phyloP scores from a whole-genome alignment of 805 yeast species.

The Candida mattraensis region DNA sequence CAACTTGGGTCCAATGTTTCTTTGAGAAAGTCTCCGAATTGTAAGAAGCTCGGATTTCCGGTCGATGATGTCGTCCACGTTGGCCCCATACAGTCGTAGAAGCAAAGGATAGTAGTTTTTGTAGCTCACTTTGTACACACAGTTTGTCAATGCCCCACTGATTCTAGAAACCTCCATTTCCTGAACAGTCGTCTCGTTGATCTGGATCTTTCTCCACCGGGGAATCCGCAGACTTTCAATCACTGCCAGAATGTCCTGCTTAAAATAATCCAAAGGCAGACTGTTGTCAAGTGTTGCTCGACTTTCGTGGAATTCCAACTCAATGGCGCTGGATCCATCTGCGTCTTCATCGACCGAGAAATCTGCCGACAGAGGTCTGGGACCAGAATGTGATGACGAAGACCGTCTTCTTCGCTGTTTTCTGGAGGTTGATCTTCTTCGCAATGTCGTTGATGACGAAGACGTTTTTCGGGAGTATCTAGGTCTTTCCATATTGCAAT shows the following conservation, averaged over 20 bases:
- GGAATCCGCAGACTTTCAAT: constrained; percentile 64
- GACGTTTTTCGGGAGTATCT: constrained; percentile 20
- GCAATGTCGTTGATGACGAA: constrained; percentile 16
- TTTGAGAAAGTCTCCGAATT: constrained; percentile 68
- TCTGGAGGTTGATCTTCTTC: constrained; percentile 28
- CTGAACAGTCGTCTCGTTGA: constrained; percentile 36
- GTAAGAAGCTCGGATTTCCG: constrained; percentile 75
- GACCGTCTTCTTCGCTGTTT: constrained; percentile 22
- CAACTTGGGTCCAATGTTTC: constrained; percentile 83
- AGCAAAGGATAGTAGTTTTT: constrained; percentile 56
- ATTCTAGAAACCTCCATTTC: constrained; percentile 62
- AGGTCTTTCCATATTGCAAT: constrained; percentile 26
- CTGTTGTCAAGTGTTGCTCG: constrained; percentile 68
- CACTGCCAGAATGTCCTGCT: constrained; percentile 71
- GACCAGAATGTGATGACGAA: constrained; percentile 25
- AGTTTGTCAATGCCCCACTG: constrained; percentile 91
- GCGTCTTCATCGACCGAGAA: constrained; percentile 6
- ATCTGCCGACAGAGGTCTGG: constrained; percentile 21
- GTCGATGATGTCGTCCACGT: constrained; percentile 83
- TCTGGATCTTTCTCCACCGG: constrained; percentile 68
- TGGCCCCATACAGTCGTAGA: constrained; percentile 84
- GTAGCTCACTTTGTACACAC: constrained; percentile 66
- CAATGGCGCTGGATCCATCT: constrained; percentile 10
- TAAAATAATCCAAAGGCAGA: constrained; percentile 81
- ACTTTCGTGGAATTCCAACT: constrained; percentile 32